phyloP scores from a whole-genome alignment of 768 basidiomycete species.

The Sistotremastrum suecicum region DNA sequence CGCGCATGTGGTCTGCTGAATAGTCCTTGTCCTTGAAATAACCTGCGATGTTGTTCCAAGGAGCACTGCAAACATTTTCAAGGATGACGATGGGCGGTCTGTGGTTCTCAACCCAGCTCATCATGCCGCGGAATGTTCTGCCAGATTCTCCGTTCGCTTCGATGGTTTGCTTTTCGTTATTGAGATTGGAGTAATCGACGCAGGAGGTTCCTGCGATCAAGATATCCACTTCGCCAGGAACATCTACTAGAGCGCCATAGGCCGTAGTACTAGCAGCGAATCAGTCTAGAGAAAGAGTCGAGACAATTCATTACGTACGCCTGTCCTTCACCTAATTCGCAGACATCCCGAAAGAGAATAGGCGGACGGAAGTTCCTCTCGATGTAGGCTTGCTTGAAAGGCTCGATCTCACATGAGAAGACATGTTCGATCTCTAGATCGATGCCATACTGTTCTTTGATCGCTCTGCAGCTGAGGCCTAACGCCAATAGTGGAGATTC shows the following conservation, averaged over 20 bases:
- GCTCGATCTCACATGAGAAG: slow-evolving; percentile 94
- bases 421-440: slow-evolving; percentile 74
- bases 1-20: slow-evolving; percentile 50
- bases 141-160: slow-evolving; percentile 87
- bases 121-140: slow-evolving; percentile 88
- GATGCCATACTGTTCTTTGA: slow-evolving; percentile 51
- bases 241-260: slow-evolving; percentile 72
- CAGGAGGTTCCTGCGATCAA: slow-evolving; percentile 92
- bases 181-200: slow-evolving; percentile 93
- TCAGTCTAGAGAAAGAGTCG: background rate
- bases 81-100: slow-evolving; percentile 85
- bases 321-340: slow-evolving; percentile 65
- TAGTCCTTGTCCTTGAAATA: slow-evolving; percentile 69
- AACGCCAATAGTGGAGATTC: slow-evolving; percentile 89
- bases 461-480: slow-evolving; percentile 64
- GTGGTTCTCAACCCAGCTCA: slow-evolving; percentile 79
- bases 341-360: slow-evolving; percentile 85
- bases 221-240: slow-evolving; percentile 84
- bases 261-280: slow-evolving; percentile 59
- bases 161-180: slow-evolving; percentile 83
- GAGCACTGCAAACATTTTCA: slow-evolving; percentile 87
- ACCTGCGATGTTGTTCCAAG: slow-evolving; percentile 64
- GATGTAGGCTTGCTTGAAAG: slow-evolving; percentile 95
- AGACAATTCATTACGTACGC: slow-evolving; percentile 32
- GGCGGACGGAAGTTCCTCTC: slow-evolving; percentile 93